Percentiles rank a stretch among this genome's conserved stretches.
These are phyloP conservation scores for Myriosclerotinia scirpicola DNA, from an alignment of 2,329 filamentous ascomycete genomes.

Conservation along the genomic window DNA sequence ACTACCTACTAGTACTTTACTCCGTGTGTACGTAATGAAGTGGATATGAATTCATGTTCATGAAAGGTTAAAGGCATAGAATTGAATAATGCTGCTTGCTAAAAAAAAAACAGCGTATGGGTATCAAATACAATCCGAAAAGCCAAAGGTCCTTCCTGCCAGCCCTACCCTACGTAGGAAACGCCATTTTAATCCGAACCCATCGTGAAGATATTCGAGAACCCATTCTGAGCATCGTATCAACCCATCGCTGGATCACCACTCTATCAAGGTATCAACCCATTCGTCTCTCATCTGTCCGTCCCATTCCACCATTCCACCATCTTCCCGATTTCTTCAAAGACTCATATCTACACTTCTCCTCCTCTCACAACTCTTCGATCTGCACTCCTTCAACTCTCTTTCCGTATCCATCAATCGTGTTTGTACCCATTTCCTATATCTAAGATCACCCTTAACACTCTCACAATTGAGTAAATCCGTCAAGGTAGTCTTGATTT, in stretches of 20 bases:
- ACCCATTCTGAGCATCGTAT: slow-evolving; percentile 6
- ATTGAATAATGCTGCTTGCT: slow-evolving; percentile 14
- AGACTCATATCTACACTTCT: slow-evolving; percentile 27
- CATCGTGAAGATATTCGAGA: neutral
- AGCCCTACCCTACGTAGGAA: neutral
- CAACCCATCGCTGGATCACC: neutral
- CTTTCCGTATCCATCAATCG: slow-evolving; percentile 54
- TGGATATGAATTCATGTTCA: neutral
- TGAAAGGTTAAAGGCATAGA: slow-evolving; percentile 7
- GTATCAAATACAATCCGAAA: slow-evolving; percentile 24
- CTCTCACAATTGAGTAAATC: slow-evolving; percentile 54
- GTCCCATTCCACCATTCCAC: neutral
- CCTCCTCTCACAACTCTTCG: slow-evolving; percentile 33
- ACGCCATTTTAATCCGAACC: slow-evolving; percentile 12
- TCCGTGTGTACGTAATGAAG: too few species aligned
- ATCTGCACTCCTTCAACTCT: slow-evolving; percentile 43
- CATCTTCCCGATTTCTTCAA: slow-evolving; percentile 5
- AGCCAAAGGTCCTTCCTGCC: neutral
- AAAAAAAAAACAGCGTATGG: slow-evolving; percentile 1
- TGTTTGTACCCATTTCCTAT: slow-evolving; percentile 52
- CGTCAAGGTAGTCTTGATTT: slow-evolving; percentile 55
- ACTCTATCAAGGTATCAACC: neutral
- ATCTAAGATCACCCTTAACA: slow-evolving; percentile 48
- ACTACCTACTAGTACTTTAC: too few species aligned
- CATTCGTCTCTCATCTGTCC: neutral